Base-by-base conservation (phyloP, 164 flowering plant species). In the Umbellularia californica region DNA sequence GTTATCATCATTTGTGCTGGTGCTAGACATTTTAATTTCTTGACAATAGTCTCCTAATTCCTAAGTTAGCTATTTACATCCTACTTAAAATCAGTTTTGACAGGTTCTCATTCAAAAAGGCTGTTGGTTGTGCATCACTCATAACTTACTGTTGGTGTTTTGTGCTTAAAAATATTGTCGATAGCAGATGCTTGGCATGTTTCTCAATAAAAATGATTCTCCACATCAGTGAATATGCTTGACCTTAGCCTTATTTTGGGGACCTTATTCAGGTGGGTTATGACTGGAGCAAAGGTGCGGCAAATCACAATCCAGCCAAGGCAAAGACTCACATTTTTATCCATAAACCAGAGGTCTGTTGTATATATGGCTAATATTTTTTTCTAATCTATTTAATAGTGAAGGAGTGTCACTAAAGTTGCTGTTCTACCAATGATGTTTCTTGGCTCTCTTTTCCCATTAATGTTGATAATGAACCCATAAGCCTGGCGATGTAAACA, bases 201-300 rank as follows among this genome's bases (percentile, higher is more conserved):
- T 35, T 35, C 47, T 35, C 47, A 35, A 5, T 35, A 35, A 35
- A 35, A 35, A 0, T 0, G 47, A 35, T 35, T 35, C 47, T 35
- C 47, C 47, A 35, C 10, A 5, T 35, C 41, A 35, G 41, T 35
- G 41, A 35, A 35, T 5, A 35, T 35, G 47, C 47, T 35, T 55
- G 71, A 10, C 19, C 22, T 69, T 58, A 66, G 69, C 19, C 41
- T 19, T 69, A 24, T 33, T 75, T 58, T 65, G 33, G 15, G 55
- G 33, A 14, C 50, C 25, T 20, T 73, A 55, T 68, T 11, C 65
- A 93, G 98, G 92, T 87, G 14, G 90, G 92, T 71, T 93, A 93
- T 80, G 97, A 93, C 84, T 93, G 98, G 98, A 88, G 95, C 75
- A 93, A 92, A 73, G 98, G 98, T 70, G 98, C 98, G 50, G 98